Conservation (phyloP, 495 filamentous ascomycete species). For the Penicillium steckii region DNA sequence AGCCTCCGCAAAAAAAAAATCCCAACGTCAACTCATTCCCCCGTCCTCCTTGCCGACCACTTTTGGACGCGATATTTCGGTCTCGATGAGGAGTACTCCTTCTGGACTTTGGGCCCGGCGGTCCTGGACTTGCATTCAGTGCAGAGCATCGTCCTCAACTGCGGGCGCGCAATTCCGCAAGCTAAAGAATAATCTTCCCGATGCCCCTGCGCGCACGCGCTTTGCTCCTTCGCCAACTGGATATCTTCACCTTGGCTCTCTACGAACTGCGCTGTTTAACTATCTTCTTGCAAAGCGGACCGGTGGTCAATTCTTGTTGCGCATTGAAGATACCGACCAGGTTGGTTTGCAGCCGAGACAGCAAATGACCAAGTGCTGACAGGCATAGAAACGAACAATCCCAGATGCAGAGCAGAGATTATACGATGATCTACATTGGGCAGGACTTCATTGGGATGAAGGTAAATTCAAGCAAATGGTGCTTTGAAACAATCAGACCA, state of each 20-base stretch:
- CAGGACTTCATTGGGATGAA: constrained; percentile 92
- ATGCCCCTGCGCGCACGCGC: constrained; percentile 75
- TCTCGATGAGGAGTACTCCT: constrained; percentile 28
- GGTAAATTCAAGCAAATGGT: constrained; percentile 39
- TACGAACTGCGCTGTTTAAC: constrained; percentile 90
- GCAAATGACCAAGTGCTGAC: constrained; percentile 28
- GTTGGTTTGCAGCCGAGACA: constrained; percentile 42
- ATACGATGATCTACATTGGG: constrained; percentile 80
- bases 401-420: constrained; percentile 73
- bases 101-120: constrained; percentile 32
- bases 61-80: not conserved
- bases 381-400: constrained; percentile 69
- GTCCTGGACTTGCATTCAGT: constrained; percentile 43
- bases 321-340: constrained; percentile 95
- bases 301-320: constrained; percentile 86
- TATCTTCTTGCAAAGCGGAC: constrained; percentile 85
- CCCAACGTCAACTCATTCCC: not conserved
- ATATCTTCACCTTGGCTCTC: constrained; percentile 84
- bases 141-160: constrained; percentile 36
- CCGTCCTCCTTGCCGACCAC: constrained; percentile 1
- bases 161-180: constrained; percentile 25
- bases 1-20: constrained; percentile 22
- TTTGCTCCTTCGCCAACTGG: constrained; percentile 97
- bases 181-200: constrained; percentile 46
- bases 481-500: not conserved